Percentiles rank a stretch among this genome's conserved stretches.
phyloP scores from a whole-genome alignment of 2,329 filamentous ascomycete genomes.

The Claviceps sp. region DNA sequence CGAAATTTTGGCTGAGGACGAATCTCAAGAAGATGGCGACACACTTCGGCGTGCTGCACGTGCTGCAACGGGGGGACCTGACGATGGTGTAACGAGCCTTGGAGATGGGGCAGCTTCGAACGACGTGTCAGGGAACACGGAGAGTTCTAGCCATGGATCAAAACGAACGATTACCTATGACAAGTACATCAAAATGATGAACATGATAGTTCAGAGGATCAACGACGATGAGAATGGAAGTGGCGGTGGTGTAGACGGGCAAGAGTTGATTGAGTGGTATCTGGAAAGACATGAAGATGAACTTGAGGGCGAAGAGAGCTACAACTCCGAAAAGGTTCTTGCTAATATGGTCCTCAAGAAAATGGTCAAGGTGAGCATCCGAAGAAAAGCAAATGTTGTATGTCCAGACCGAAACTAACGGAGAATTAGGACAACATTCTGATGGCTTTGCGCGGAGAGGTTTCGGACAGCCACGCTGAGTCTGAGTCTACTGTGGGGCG shows the following conservation, averaged over 20 bases:
- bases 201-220: slow-evolving; percentile 68
- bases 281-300: slow-evolving; percentile 81
- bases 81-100: slow-evolving; percentile 29
- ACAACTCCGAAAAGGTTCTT: slow-evolving; percentile 59
- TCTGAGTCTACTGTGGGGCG: slow-evolving; percentile 22
- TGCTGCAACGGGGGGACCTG: slow-evolving; percentile 28
- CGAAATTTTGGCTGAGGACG: slow-evolving; percentile 72
- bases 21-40: slow-evolving; percentile 30
- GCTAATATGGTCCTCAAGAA: slow-evolving; percentile 80
- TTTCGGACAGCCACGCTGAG: slow-evolving; percentile 35
- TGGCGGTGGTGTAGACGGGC: slow-evolving; percentile 74
- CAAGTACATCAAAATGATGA: slow-evolving; percentile 85
- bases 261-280: slow-evolving; percentile 77
- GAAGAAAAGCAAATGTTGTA: not conserved
- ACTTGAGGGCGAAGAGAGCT: slow-evolving; percentile 66
- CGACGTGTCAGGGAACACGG: slow-evolving; percentile 13
- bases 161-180: slow-evolving; percentile 91
- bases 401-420: slow-evolving; percentile 13
- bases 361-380: slow-evolving; percentile 72
- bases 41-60: slow-evolving; percentile 27
- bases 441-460: slow-evolving; percentile 60
- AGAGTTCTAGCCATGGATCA: slow-evolving; percentile 24
- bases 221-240: slow-evolving; percentile 64
- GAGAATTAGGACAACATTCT: slow-evolving; percentile 66
- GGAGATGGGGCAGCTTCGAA: slow-evolving; percentile 22